A percentile compares a stretch with the other conserved stretches of the same genome.
Evolutionary conservation across 2,329 filamentous ascomycete species (phyloP).

Genomic region (Arthrinium puccinioides): DNA sequence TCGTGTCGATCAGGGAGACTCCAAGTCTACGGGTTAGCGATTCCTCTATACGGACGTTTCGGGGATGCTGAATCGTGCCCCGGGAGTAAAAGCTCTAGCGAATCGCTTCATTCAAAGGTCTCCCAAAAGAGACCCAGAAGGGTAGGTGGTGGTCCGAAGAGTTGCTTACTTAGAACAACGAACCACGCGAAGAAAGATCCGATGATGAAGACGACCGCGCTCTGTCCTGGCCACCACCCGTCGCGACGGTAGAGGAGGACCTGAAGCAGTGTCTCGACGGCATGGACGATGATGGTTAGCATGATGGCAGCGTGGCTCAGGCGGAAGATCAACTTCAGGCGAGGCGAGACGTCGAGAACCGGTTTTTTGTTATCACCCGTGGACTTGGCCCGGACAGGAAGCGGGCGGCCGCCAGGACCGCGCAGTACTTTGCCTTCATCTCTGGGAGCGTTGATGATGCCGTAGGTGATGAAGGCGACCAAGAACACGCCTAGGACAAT

Average conservation of each 20-base stretch:
- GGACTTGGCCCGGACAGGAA: constrained; percentile 3
- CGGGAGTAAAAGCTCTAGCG: too few species aligned
- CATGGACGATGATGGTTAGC: constrained; percentile 1
- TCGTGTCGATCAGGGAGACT: constrained; percentile 3
- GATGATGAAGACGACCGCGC: constrained; percentile 2
- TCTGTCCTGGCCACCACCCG: constrained; percentile 3
- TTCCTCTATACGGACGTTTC: too few species aligned
- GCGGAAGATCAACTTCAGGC: background rate
- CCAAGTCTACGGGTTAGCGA: too few species aligned
- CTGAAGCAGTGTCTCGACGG: background rate
- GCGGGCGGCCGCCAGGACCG: constrained; percentile 2
- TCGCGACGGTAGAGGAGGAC: background rate
- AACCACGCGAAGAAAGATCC: constrained; percentile 3
- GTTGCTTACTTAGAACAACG: constrained; percentile 2
- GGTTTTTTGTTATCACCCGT: background rate
- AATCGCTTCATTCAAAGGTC: too few species aligned
- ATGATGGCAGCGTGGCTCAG: background rate
- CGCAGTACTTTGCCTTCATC: constrained; percentile 3
- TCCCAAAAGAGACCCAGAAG: too few species aligned
- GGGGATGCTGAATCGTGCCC: too few species aligned
- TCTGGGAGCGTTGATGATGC: constrained; percentile 2
- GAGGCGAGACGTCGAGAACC: background rate
- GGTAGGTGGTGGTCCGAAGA: too few species aligned
- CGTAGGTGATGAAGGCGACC: background rate
- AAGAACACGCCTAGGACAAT: constrained; percentile 2